A percentile compares a stretch with the other conserved stretches of the same genome.
phyloP scores from a whole-genome alignment of 148 eudicot genomes.

The Rhododendron henanense region DNA sequence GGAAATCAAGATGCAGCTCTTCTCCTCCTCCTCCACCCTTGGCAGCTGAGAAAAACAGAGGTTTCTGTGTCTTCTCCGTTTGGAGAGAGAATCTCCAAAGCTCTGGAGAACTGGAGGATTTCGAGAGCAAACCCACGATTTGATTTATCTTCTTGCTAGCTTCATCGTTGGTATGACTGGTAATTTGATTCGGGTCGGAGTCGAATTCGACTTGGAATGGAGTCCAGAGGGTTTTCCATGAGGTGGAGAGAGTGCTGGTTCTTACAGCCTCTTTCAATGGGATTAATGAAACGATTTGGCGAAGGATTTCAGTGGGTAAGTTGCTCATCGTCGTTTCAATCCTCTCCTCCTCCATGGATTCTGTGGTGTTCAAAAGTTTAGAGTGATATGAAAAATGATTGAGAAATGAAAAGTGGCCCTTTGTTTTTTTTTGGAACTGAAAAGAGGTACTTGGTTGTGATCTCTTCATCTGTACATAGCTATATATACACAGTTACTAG shows the following conservation, averaged over 20 bases:
- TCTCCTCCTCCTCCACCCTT: conserved; percentile 9
- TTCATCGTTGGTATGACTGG: background rate
- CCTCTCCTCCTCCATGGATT: conserved; percentile 7
- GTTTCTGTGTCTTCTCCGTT: background rate
- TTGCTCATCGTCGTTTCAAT: conserved; percentile 4
- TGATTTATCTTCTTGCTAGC: background rate
- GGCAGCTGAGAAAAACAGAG: background rate
- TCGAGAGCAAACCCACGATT: background rate
- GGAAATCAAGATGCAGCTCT: conserved; percentile 21
- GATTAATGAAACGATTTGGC: conserved; percentile 14
- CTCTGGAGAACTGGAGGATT: background rate
- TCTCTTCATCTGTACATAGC: too few relatives aligned
- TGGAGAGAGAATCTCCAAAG: conserved; percentile 3
- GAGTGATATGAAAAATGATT: too few relatives aligned
- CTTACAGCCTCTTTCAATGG: conserved; percentile 21
- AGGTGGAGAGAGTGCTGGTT: conserved; percentile 17
- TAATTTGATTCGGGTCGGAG: conserved; percentile 3
- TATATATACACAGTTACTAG: too few relatives aligned
- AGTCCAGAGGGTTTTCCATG: conserved; percentile 19
- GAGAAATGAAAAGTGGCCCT: too few relatives aligned
- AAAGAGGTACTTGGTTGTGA: too few relatives aligned
- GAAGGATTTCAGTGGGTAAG: conserved; percentile 17
- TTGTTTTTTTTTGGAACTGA: too few relatives aligned
- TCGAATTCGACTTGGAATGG: conserved; percentile 1
- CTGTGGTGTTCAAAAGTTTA: background rate